These are phyloP conservation scores for Torrubiellomyces zombiae DNA, from an alignment of 2,329 filamentous ascomycete species.

Conservation along the genomic window DNA sequence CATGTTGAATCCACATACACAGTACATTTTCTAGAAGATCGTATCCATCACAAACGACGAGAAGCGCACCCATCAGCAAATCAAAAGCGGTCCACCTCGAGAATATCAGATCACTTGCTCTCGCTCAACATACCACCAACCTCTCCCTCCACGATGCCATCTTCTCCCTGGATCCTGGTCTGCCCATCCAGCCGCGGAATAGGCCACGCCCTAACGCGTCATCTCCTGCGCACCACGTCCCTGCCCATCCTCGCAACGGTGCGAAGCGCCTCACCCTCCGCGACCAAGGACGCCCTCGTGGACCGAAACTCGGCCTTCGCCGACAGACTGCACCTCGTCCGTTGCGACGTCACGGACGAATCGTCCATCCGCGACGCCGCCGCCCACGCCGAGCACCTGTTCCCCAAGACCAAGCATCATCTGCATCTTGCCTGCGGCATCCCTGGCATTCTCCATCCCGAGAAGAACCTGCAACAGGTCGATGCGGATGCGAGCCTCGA, in stretches of 20 bases:
- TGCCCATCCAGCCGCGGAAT: conserved; percentile 31
- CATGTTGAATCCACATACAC: no score
- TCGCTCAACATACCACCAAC: no score
- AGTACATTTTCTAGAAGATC: no score
- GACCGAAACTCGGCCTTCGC: conserved; percentile 11
- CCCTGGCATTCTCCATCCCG: conserved; percentile 56
- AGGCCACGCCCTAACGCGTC: conserved; percentile 29
- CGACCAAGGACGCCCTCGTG: conserved; percentile 18
- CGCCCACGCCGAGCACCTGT: conserved; percentile 29
- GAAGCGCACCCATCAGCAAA: no score
- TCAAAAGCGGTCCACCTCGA: no score
- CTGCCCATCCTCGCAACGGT: conserved; percentile 30
- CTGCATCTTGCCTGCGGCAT: conserved; percentile 54
- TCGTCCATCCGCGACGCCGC: conserved; percentile 41
- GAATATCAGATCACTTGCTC: no score
- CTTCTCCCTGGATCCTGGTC: conserved; percentile 32
- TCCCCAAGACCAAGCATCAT: conserved; percentile 33
- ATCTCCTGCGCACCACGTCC: conserved; percentile 28
- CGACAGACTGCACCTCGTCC: conserved; percentile 21
- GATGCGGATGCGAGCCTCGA: conserved; percentile 42
- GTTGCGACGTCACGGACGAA: conserved; percentile 40
- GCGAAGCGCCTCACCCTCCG: conserved; percentile 17
- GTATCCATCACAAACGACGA: no score
- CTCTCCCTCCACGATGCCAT: conserved; percentile 17
- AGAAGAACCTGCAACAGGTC: conserved; percentile 53